phyloP scores from a whole-genome alignment of 1,284 basidiomycete genomes.

The Abortiporus biennis region DNA sequence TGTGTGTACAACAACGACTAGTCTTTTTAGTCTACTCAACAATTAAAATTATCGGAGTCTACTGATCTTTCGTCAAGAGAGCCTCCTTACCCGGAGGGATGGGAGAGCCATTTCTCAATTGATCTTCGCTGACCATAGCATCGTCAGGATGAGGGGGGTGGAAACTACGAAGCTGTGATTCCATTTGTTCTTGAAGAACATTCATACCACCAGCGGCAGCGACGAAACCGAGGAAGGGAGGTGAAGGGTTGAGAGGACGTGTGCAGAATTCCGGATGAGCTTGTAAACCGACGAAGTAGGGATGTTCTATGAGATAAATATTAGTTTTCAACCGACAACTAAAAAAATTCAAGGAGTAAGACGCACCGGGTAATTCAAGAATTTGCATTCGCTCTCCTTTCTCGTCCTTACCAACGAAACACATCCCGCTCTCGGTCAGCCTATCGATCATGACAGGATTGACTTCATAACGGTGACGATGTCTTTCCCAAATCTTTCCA shows the following conservation, averaged over 20 bases:
- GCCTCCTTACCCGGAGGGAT: conserved; percentile 22
- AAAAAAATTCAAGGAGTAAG: not conserved
- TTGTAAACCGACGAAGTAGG: conserved; percentile 93
- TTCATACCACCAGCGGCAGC: conserved; percentile 70
- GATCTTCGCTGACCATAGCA: conserved; percentile 43
- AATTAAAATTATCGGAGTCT: too few species aligned
- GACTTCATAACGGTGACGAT: conserved; percentile 96
- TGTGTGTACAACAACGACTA: too few species aligned
- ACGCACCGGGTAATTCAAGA: conserved; percentile 78
- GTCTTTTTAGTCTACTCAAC: too few species aligned
- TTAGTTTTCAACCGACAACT: not conserved
- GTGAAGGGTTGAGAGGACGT: conserved; percentile 96
- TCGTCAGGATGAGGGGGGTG: conserved; percentile 45
- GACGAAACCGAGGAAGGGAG: conserved; percentile 95
- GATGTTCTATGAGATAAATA: conserved; percentile 63
- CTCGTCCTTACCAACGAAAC: conserved; percentile 93
- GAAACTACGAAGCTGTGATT: conserved; percentile 48
- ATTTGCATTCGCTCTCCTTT: conserved; percentile 98
- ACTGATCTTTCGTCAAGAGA: conserved; percentile 20
- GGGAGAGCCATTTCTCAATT: conserved; percentile 27
- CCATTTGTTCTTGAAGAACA: conserved; percentile 75
- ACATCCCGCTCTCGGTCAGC: conserved; percentile 68
- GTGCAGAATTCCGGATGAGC: conserved; percentile 99
- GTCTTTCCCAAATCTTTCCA: conserved; percentile 91
- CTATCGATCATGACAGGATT: conserved; percentile 84